These are phyloP conservation scores for Mortierella antarctica DNA, from an alignment of 192 early-diverging fungal species.

Conservation along the genomic window DNA sequence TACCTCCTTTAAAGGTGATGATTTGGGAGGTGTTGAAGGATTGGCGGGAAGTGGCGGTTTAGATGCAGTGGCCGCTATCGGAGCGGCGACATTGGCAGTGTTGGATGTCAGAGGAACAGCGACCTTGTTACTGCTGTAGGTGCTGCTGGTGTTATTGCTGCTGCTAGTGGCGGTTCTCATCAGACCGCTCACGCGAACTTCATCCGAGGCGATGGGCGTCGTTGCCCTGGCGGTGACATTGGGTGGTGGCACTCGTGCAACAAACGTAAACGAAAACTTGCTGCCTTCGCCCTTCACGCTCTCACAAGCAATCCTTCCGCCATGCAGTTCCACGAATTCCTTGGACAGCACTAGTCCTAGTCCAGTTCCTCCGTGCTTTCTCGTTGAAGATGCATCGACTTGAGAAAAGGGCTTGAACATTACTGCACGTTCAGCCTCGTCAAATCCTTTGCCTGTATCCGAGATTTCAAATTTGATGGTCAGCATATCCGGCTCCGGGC, in stretches of 20 bases:
- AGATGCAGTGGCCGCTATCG: not conserved
- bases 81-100: too few species aligned
- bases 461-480: conserved; percentile 75
- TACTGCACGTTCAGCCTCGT: conserved; percentile 71
- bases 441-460: conserved; percentile 88
- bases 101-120: too few species aligned
- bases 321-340: conserved; percentile 81
- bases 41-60: not conserved
- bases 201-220: conserved; percentile 55
- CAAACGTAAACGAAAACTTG: conserved; percentile 79
- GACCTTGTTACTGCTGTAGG: not conserved
- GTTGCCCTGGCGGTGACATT: conserved; percentile 52
- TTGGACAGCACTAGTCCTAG: conserved; percentile 85
- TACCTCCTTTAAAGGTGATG: conserved; percentile 1
- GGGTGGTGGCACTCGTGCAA: conserved; percentile 57
- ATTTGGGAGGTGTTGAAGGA: not conserved
- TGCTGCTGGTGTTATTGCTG: not conserved
- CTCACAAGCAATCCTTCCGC: conserved; percentile 78
- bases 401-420: conserved; percentile 89
- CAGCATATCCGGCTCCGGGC: conserved; percentile 45
- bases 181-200: conserved; percentile 32
- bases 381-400: conserved; percentile 81
- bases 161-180: not conserved
- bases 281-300: conserved; percentile 77
- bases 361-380: conserved; percentile 89